Base-by-base conservation (phyloP, 176 grass and related monocot genomes). In the Ensete ventricosum region DNA sequence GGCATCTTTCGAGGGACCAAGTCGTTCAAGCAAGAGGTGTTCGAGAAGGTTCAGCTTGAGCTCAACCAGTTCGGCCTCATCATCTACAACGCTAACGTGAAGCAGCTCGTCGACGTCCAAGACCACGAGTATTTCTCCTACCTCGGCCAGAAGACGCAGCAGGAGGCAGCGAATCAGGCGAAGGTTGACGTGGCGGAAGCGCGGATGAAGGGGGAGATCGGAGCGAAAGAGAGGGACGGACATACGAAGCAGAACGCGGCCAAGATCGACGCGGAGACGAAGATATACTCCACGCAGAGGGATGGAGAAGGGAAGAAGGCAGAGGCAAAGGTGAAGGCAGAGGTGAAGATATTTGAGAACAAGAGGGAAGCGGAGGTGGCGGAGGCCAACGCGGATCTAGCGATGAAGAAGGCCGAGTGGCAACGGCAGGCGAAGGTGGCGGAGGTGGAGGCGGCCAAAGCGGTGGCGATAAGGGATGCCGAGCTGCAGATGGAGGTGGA, bases 71-170 rank as follows among this genome's bases (percentile, higher is more conserved):
- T 97, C 55, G 94, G 90, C 22, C 84, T 97, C 57, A 1, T 91
- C 72, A 93, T 97, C 81, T 93, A 93, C 82, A 97, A 93, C 52
- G 88, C 94, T 5, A 93, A 93, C 76, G 90, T 93, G 4, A 97
- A 97, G 80, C 94, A 97, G 52, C 81, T 97, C 0, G 90, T 93
- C 0, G 94, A 97, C 78, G 90, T 97, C 8, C 20, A 7, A 0
- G 87, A 83, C 0, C 90, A 92, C 53, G 93, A 97, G 85, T 97
- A 97, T 78, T 97, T 97, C 83, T 90, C 88, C 3, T 97, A 85
- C 29, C 88, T 93, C 1, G 88, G 88, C 19, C 85, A 91, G 82
- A 93, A 97, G 85, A 97, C 90, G 16, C 94, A 93, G 82, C 75
- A 91, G 84, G 84, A 87, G 79, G 94, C 88, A 0, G 86, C 79